Evolutionary conservation across 2,329 filamentous ascomycete species (phyloP).

Genomic region (Aspergillus pseudoviridinutans): DNA sequence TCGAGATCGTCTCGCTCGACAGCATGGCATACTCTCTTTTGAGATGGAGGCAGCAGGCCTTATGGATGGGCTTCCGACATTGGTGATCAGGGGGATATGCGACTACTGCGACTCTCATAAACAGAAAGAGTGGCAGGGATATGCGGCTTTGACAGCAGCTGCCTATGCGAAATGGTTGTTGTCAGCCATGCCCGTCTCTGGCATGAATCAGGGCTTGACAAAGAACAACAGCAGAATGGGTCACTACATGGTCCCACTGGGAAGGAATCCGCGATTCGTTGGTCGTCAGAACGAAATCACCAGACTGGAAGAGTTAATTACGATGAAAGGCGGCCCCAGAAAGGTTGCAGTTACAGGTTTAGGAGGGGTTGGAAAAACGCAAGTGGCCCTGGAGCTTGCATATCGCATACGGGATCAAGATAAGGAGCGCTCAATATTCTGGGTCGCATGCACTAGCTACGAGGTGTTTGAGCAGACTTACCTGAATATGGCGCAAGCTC

Average conservation of each 20-base stretch:
- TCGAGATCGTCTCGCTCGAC: background rate
- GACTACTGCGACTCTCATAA: conserved; percentile 14
- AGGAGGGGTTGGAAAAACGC: conserved; percentile 20
- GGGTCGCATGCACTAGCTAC: conserved; percentile 23
- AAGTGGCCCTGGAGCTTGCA: conserved; percentile 24
- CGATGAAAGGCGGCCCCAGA: background rate
- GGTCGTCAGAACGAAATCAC: background rate
- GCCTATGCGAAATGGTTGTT: conserved; percentile 8
- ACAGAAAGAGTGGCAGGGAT: conserved; percentile 11
- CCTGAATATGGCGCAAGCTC: conserved; percentile 4
- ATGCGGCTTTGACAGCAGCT: conserved; percentile 13
- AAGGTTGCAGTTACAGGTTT: conserved; percentile 6
- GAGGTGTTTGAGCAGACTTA: conserved; percentile 13
- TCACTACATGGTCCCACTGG: conserved; percentile 10
- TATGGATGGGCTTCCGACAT: conserved; percentile 4
- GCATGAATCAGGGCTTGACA: too few relatives aligned
- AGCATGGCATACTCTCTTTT: background rate
- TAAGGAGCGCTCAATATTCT: conserved; percentile 21
- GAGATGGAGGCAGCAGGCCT: conserved; percentile 4
- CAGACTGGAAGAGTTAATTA: background rate
- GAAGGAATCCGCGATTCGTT: conserved; percentile 4
- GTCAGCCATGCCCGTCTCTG: background rate
- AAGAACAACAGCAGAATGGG: too few relatives aligned
- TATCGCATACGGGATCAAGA: conserved; percentile 13
- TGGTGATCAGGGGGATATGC: conserved; percentile 9